Evolutionary conservation across 1,284 basidiomycete species (phyloP), one percentile per base, ranked within the genome.

Genomic region (Tilletia caries): DNA sequence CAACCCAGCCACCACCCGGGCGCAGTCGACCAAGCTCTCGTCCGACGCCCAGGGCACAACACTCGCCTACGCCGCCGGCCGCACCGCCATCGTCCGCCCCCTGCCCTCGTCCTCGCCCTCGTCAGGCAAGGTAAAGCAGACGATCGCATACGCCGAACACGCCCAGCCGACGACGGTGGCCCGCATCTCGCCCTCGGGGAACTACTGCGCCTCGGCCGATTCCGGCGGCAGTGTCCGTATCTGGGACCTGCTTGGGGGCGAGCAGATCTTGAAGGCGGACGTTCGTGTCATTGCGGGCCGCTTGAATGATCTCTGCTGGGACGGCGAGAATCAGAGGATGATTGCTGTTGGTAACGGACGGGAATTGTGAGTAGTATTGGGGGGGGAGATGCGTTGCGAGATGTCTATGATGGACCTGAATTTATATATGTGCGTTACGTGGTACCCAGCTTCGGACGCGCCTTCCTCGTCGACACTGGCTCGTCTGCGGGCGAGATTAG

Each of bases 271-370:
- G 71, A 97, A 96, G 92, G 74, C 74, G 44, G 70, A 82, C 58
- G 69, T 76, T 79, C 91, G 89, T 80, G 91, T 91, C 10, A 85
- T 98, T 54, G 88, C 89, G 1, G 94, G 93, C 2, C 88, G 87
- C 69, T 88, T 98, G 78, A 95, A 94, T 78, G 96, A 98, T 84
- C 87, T 98, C 4, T 90, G 91, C 25, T 98, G 95, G 94, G 96
- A 98, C 80, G 91, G 91, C 2, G 96, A 98, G 83, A 79, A 77
- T 67, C 96, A 98, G 84, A 89, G 96, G 18, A 91, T 99, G 75
- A 91, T 98, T 65, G 93, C 91, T 20, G 95, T 94, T n/a, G 96
- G 96, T 64, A 93, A 97, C 73, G 95, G 95, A 50, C 88, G 90
- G 73, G 95, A 95, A 80, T 91, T 90, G 90, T 54, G 52, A 54